Evolutionary conservation across 495 filamentous ascomycete species (phyloP).

Genomic region (Penicillium alfredii): DNA sequence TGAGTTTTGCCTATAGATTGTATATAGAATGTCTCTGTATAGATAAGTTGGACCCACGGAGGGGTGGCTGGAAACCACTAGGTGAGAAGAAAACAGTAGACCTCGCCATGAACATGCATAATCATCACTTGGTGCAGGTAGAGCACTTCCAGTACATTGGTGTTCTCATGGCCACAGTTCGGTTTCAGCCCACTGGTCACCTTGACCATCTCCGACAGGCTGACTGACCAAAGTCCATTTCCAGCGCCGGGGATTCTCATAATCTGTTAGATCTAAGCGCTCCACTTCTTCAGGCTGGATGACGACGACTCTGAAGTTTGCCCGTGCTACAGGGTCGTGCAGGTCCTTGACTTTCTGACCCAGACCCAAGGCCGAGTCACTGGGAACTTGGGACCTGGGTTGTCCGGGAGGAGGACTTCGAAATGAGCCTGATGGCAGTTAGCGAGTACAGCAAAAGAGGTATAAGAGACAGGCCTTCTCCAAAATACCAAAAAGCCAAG

Average conservation of each 20-base stretch:
- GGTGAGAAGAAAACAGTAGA: no score
- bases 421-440: conserved; percentile 52
- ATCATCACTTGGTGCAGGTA: no score
- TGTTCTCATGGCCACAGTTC: conserved; percentile 88
- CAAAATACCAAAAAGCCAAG: not conserved
- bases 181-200: conserved; percentile 61
- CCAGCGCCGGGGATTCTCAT: conserved; percentile 58
- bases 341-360: conserved; percentile 66
- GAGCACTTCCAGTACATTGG: no score
- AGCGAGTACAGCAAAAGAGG: not conserved
- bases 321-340: conserved; percentile 59
- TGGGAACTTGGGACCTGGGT: conserved; percentile 41
- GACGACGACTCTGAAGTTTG: conserved; percentile 80
- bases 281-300: conserved; percentile 79
- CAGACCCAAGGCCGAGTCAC: conserved; percentile 46
- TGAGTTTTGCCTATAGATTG: no score
- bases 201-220: conserved; percentile 29
- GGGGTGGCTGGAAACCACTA: no score
- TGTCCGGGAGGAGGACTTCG: conserved; percentile 68
- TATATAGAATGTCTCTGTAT: no score
- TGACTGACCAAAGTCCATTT: conserved; percentile 48
- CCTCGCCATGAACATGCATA: not conserved
- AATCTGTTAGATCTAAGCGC: conserved; percentile 63
- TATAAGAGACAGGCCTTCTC: not conserved
- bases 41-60: no score